phyloP scores from a whole-genome alignment of 1,139 yeast genomes.

The Kodamaea ohmeri region DNA sequence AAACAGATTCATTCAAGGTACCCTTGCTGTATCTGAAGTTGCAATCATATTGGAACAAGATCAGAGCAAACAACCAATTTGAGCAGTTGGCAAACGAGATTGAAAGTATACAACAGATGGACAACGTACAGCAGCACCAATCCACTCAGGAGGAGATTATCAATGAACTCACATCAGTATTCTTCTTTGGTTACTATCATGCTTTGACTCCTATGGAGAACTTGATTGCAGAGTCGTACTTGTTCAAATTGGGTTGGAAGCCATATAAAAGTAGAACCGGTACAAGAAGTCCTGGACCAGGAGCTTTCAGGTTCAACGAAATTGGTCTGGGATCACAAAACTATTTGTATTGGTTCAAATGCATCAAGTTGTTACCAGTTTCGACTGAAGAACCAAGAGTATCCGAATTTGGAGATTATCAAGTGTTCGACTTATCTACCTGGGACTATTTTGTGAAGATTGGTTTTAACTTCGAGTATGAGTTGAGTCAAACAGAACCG shows the following conservation, averaged over 20 bases:
- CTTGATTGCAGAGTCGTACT: slow-evolving; percentile 42
- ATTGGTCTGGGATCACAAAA: slow-evolving; percentile 12
- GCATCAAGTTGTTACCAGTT: slow-evolving; percentile 22
- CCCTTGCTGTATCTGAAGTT: slow-evolving; percentile 39
- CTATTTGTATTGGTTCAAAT: slow-evolving; percentile 39
- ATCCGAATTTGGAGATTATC: slow-evolving; percentile 40
- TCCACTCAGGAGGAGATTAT: slow-evolving; percentile 22
- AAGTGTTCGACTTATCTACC: slow-evolving; percentile 41
- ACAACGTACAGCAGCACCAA: slow-evolving; percentile 17
- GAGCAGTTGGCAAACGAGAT: slow-evolving; percentile 35
- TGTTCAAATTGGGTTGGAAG: slow-evolving; percentile 44
- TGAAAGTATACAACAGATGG: slow-evolving; percentile 19
- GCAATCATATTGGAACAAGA: slow-evolving; percentile 48
- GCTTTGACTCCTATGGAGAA: slow-evolving; percentile 47
- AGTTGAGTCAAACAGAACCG: slow-evolving; percentile 31
- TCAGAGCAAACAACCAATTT: slow-evolving; percentile 42
- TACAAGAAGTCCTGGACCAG: slow-evolving; percentile 9
- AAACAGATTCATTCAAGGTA: slow-evolving; percentile 22
- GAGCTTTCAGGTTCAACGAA: slow-evolving; percentile 8
- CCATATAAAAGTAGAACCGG: slow-evolving; percentile 32
- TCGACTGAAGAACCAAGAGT: slow-evolving; percentile 16
- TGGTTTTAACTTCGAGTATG: slow-evolving; percentile 37
- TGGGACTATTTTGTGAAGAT: slow-evolving; percentile 45
- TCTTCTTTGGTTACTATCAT: slow-evolving; percentile 61
- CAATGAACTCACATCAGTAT: slow-evolving; percentile 43